Conservation (phyloP, 345 rosid species). For the Psidium friedrichsthalianum region DNA sequence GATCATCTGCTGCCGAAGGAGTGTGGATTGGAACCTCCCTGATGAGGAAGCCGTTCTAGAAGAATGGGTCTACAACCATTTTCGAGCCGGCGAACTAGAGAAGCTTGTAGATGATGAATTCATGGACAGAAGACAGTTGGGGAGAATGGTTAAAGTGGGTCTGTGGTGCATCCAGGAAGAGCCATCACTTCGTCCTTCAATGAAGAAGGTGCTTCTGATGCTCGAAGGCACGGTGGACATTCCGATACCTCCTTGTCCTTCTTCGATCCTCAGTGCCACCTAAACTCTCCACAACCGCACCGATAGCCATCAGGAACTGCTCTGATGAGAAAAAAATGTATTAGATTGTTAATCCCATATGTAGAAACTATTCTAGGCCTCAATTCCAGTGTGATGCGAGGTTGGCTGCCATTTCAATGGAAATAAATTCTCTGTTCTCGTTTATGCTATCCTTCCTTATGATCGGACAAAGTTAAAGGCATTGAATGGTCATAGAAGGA, state of each 20-base stretch:
- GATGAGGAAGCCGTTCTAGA: constrained; percentile 10
- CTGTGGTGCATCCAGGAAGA: constrained; percentile 17
- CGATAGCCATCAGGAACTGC: neutral
- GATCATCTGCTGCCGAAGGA: constrained; percentile 10
- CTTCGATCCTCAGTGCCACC: neutral
- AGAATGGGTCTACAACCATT: constrained; percentile 13
- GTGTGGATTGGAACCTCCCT: neutral
- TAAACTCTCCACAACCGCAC: neutral
- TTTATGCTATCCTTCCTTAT: neutral
- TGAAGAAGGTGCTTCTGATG: constrained; percentile 17
- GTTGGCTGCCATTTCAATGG: neutral
- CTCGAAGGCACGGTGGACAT: constrained; percentile 17
- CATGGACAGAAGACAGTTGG: constrained; percentile 5
- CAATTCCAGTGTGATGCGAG: neutral
- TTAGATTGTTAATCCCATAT: neutral
- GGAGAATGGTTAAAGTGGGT: constrained; percentile 14
- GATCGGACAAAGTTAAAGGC: neutral
- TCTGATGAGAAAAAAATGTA: neutral
- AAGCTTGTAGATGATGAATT: constrained; percentile 9
- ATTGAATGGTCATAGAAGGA: neutral
- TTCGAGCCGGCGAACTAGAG: constrained; percentile 7
- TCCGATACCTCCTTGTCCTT: neutral
- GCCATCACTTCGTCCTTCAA: constrained; percentile 9
- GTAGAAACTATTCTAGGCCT: neutral
- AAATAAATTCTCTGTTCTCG: neutral